Evolutionary conservation across 176 grass and related monocot genomes (phyloP).

Genomic region (Oryza coarctata): DNA sequence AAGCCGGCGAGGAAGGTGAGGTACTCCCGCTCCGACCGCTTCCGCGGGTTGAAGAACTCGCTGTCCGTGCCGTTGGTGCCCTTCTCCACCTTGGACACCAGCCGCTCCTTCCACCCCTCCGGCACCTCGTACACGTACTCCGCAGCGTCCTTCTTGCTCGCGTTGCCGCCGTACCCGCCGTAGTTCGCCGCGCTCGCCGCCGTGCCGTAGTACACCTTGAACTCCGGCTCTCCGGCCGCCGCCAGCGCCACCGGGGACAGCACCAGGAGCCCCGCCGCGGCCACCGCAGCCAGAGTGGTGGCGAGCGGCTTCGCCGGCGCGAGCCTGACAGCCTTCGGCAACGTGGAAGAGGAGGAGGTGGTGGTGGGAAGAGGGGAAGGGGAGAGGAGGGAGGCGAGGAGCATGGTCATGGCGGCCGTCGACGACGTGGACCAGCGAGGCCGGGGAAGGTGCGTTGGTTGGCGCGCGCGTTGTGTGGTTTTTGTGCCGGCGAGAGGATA

Average conservation of each 20-base stretch:
- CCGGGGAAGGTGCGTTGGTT: background rate
- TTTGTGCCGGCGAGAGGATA: conserved; percentile 25
- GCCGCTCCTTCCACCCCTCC: conserved; percentile 84
- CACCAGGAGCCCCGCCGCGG: conserved; percentile 41
- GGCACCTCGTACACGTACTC: conserved; percentile 95
- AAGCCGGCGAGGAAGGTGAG: conserved; percentile 79
- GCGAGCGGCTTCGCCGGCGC: conserved; percentile 34
- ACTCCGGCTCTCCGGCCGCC: conserved; percentile 29
- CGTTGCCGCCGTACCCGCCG: conserved; percentile 91
- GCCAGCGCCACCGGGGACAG: conserved; percentile 1
- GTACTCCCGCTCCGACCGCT: conserved; percentile 86
- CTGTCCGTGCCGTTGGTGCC: conserved; percentile 97
- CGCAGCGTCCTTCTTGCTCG: conserved; percentile 82
- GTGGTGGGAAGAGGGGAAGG: conserved; percentile 41
- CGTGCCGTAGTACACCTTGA: conserved; percentile 73
- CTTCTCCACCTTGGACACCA: conserved; percentile 97
- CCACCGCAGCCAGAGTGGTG: conserved; percentile 42
- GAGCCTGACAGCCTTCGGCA: background rate
- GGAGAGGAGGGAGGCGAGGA: conserved; percentile 40
- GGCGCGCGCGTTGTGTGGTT: conserved; percentile 25
- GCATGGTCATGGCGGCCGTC: conserved; percentile 47
- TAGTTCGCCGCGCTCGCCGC: conserved; percentile 90
- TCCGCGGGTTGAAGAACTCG: conserved; percentile 95
- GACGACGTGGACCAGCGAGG: background rate
- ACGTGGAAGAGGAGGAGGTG: conserved; percentile 12